Evolutionary conservation across 768 basidiomycete species (phyloP).

Genomic region (Leccinellum rugosiceps): DNA sequence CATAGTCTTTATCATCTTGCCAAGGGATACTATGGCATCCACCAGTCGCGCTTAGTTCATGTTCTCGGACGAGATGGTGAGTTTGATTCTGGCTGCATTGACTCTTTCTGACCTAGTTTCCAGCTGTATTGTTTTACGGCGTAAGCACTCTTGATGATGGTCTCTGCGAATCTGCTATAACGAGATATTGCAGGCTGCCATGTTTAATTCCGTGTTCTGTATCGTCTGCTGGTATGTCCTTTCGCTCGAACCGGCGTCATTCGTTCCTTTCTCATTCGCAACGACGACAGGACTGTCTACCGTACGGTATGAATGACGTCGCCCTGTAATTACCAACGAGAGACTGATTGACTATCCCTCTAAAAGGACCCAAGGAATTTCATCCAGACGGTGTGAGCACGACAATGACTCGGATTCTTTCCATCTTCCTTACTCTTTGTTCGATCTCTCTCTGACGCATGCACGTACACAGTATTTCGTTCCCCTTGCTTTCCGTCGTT

Average conservation of each 20-base stretch:
- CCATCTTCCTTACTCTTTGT: neutral
- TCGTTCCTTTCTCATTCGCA: neutral
- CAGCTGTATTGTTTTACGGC: slow-evolving; percentile 18
- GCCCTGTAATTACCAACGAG: neutral
- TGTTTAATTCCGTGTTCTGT: slow-evolving; percentile 4
- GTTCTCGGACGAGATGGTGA: slow-evolving; percentile 27
- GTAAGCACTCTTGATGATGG: neutral
- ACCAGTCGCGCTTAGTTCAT: slow-evolving; percentile 9
- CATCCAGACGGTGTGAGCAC: slow-evolving; percentile 9
- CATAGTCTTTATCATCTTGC: slow-evolving; percentile 2
- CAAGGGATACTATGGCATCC: neutral
- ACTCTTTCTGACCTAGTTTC: neutral
- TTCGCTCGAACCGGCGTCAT: neutral
- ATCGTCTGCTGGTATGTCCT: slow-evolving; percentile 17
- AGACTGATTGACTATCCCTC: neutral
- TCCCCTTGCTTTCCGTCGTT: slow-evolving; percentile 9
- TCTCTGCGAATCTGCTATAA: neutral
- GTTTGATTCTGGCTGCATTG: neutral
- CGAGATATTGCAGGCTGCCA: neutral
- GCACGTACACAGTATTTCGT: slow-evolving; percentile 2
- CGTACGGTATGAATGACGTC: slow-evolving; percentile 3
- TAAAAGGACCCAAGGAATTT: slow-evolving; percentile 17
- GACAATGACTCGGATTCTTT: neutral
- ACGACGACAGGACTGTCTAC: slow-evolving; percentile 7
- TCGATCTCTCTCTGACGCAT: neutral